Evolutionary conservation across 495 filamentous ascomycete genomes (phyloP).

Genomic region (Podospora australis): DNA sequence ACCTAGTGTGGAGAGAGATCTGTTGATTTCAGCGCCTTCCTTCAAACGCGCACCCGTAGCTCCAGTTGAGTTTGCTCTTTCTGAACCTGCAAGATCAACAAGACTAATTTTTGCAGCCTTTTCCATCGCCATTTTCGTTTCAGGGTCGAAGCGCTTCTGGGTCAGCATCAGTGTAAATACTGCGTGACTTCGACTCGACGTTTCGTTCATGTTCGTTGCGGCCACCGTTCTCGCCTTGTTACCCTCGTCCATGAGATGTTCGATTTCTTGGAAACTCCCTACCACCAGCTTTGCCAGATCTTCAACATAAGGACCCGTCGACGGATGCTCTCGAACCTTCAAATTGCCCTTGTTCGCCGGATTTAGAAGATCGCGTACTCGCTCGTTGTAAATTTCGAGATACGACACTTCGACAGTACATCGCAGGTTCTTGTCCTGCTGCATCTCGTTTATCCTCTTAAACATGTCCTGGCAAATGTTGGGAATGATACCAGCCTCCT

Average conservation of each 20-base stretch:
- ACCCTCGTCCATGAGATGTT: conserved; percentile 97
- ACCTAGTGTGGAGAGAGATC: conserved; percentile 91
- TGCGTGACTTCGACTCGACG: conserved; percentile 93
- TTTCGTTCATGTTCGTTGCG: conserved; percentile 99
- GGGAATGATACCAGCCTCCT: conserved; percentile 95
- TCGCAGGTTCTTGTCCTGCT: conserved; percentile 68
- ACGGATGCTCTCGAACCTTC: conserved; percentile 95
- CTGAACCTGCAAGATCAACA: conserved; percentile 96
- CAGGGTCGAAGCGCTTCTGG: conserved; percentile 86
- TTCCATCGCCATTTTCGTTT: conserved; percentile 93
- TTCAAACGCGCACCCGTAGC: conserved; percentile 94
- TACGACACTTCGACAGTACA: conserved; percentile 98
- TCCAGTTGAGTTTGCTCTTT: conserved; percentile 91
- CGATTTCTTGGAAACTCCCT: conserved; percentile 91
- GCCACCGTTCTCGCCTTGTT: conserved; percentile 98
- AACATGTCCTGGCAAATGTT: conserved; percentile 98
- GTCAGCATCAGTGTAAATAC: conserved; percentile 96
- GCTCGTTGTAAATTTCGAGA: conserved; percentile 98
- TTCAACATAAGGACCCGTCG: conserved; percentile 95
- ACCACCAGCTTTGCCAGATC: conserved; percentile 97
- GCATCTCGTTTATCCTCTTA: conserved; percentile 67
- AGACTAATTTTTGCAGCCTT: conserved; percentile 97
- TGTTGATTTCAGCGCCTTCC: conserved; percentile 98
- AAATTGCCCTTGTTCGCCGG: conserved; percentile 94
- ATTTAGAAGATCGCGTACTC: conserved; percentile 92